Base-by-base conservation (phyloP, 2,329 filamentous ascomycete genomes). In the Verticillium alfalfae region DNA sequence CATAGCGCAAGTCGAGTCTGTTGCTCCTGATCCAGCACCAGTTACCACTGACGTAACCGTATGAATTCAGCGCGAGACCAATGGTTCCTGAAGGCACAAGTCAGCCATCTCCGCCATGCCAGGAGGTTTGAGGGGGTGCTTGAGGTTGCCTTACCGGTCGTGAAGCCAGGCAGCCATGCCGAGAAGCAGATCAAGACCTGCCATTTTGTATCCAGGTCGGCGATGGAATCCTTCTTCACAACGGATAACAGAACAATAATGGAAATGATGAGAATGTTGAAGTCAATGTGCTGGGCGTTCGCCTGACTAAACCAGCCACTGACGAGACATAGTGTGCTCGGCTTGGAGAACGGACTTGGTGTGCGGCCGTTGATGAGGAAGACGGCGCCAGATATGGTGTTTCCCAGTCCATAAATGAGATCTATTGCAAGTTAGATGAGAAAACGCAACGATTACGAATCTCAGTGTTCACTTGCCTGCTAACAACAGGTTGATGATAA, bases 231-330 rank as follows among this genome's bases (percentile, higher is more conserved):
- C 60, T 69, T 71, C 60, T 71, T 70, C 18, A 70, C 72, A 9
- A 80, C 72, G 0, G 75, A 76, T 36, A 78, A 69, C 15, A 79
- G 70, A 5, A 76, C 79, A 2, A 76, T 70, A 16, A 81, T 70
- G 16, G 78, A 72, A 31, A 81, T 81, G 39, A 77, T 73, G 15
- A 81, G 70, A 58, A 81, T 78, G 38, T 73, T 76, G 63, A 79
- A 76, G 61, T 77, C 75, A 34, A 72, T 71, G 3, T 75, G 74
- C 67, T 81, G 78, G 15, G 79, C 78, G 1, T 75, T 78, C 52
- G 79, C 69, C 61, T 81, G 79, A 37, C 77, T 76, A 49, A 79
- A 64, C 69, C 75, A 79, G 39, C 78, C 79, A 64, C 80, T 81
- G 22, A 75, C 62, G 6, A 70, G 70, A 64, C 79, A 81, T 5